Percentiles rank a stretch among this genome's conserved stretches.
Evolutionary conservation across 2,329 filamentous ascomycete species (phyloP).

Genomic region (Alternaria burnsii): DNA sequence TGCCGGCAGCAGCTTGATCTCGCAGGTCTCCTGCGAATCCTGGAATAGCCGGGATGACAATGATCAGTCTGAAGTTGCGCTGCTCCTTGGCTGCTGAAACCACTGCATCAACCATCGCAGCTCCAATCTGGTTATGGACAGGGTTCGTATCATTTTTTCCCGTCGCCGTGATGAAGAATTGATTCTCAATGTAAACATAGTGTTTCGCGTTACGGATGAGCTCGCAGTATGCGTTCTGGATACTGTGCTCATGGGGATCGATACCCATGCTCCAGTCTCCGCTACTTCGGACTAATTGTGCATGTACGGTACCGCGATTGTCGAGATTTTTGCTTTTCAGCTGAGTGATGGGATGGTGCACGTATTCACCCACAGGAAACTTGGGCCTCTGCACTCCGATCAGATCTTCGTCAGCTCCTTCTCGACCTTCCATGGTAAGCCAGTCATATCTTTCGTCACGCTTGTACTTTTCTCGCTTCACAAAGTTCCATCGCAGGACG

Average conservation of each 20-base stretch:
- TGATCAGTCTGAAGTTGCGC: slow-evolving; percentile 89
- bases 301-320: slow-evolving; percentile 75
- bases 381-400: slow-evolving; percentile 88
- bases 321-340: slow-evolving; percentile 69
- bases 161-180: slow-evolving; percentile 91
- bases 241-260: slow-evolving; percentile 76
- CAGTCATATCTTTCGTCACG: slow-evolving; percentile 84
- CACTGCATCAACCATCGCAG: slow-evolving; percentile 89
- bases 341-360: slow-evolving; percentile 78
- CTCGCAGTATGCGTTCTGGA: slow-evolving; percentile 86
- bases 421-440: slow-evolving; percentile 79
- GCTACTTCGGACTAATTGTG: slow-evolving; percentile 88
- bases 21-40: slow-evolving; percentile 93
- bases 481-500: slow-evolving; percentile 92
- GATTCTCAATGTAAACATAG: slow-evolving; percentile 97
- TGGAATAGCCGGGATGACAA: slow-evolving; percentile 89
- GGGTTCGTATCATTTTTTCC: slow-evolving; percentile 81
- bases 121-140: slow-evolving; percentile 86
- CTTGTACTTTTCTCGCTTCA: slow-evolving; percentile 98
- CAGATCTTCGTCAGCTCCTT: slow-evolving; percentile 82
- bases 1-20: slow-evolving; percentile 82
- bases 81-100: slow-evolving; percentile 81
- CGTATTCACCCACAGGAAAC: slow-evolving; percentile 87
- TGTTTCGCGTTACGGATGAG: slow-evolving; percentile 88
- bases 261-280: slow-evolving; percentile 95